Percentiles rank a stretch among this genome's conserved stretches.
Conservation (phyloP, 2,329 filamentous ascomycete genomes). For the Aureobasidium uvarum region DNA sequence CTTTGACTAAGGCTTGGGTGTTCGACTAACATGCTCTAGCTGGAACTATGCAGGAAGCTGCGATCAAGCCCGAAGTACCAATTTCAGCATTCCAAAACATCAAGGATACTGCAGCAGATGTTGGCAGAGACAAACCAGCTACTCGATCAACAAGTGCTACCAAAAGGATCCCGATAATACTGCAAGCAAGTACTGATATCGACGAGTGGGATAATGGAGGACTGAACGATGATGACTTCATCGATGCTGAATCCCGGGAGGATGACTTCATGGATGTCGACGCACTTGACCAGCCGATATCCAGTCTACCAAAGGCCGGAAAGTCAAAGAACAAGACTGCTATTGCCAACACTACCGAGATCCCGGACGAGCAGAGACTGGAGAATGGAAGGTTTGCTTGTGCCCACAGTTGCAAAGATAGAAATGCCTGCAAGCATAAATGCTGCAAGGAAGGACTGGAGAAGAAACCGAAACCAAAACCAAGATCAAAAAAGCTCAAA, state of each 20-base stretch:
- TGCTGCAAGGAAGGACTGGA: slow-evolving; percentile 72
- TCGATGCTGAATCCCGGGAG: slow-evolving; percentile 42
- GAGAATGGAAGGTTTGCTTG: slow-evolving; percentile 72
- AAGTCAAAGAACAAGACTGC: not conserved
- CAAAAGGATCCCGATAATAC: no score
- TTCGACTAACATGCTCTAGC: slow-evolving; percentile 41
- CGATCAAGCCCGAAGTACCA: slow-evolving; percentile 52
- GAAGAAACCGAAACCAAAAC: slow-evolving; percentile 59
- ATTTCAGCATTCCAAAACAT: slow-evolving; percentile 44
- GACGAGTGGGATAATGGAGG: slow-evolving; percentile 55
- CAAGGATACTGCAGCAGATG: slow-evolving; percentile 48
- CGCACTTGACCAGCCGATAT: slow-evolving; percentile 42
- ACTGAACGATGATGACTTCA: slow-evolving; percentile 55
- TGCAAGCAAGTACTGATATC: not conserved
- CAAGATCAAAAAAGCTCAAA: slow-evolving; percentile 44
- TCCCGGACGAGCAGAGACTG: slow-evolving; percentile 38
- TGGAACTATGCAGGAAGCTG: slow-evolving; percentile 56
- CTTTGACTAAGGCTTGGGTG: not conserved
- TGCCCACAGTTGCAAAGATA: slow-evolving; percentile 67
- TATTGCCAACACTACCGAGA: not conserved
- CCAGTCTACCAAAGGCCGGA: not conserved
- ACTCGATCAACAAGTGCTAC: slow-evolving; percentile 37
- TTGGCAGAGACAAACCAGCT: slow-evolving; percentile 42
- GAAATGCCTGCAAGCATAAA: slow-evolving; percentile 63
- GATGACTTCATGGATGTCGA: slow-evolving; percentile 54